phyloP scores from a whole-genome alignment of 2,329 filamentous ascomycete species.

The Aspergillus terreus region DNA sequence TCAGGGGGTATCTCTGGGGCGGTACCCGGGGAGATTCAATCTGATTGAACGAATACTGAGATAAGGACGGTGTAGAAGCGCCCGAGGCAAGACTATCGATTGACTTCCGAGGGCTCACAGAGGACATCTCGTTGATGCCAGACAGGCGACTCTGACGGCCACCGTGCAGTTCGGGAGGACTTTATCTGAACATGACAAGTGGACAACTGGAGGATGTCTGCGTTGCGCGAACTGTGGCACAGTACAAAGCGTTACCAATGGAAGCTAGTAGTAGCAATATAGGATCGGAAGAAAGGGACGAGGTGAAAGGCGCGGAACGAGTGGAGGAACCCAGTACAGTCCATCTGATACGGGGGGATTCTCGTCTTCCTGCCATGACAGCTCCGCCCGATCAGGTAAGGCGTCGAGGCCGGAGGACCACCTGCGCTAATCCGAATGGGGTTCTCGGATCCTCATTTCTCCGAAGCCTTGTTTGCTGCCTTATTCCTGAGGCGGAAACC shows the following conservation, averaged over 20 bases:
- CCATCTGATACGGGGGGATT: constrained; percentile 21
- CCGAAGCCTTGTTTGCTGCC: constrained; percentile 8
- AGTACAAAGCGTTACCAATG: constrained; percentile 3
- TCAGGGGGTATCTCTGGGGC: constrained; percentile 34
- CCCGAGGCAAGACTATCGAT: constrained; percentile 61
- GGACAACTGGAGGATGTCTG: constrained; percentile 15
- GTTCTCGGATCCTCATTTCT: constrained; percentile 9
- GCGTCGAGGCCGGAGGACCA: constrained; percentile 13
- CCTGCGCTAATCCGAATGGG: constrained; percentile 9
- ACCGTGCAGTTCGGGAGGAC: constrained; percentile 25
- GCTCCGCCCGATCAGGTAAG: constrained; percentile 26
- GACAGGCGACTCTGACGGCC: constrained; percentile 32
- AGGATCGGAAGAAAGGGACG: background rate
- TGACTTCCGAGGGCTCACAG: constrained; percentile 60
- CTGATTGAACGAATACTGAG: constrained; percentile 45
- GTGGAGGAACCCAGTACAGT: constrained; percentile 5
- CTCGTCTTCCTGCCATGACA: constrained; percentile 21
- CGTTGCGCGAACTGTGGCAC: constrained; percentile 1
- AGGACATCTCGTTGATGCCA: constrained; percentile 54
- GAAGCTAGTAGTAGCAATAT: background rate
- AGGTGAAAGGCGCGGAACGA: background rate
- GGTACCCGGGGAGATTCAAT: constrained; percentile 34
- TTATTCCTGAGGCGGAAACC: constrained; percentile 23
- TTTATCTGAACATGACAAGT: constrained; percentile 36
- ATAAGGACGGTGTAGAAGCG: constrained; percentile 48